Evolutionary conservation across 352 stramenopile species (phyloP), one percentile per base, ranked within the genome.

Genomic region (Globisporangium cederbergense): DNA sequence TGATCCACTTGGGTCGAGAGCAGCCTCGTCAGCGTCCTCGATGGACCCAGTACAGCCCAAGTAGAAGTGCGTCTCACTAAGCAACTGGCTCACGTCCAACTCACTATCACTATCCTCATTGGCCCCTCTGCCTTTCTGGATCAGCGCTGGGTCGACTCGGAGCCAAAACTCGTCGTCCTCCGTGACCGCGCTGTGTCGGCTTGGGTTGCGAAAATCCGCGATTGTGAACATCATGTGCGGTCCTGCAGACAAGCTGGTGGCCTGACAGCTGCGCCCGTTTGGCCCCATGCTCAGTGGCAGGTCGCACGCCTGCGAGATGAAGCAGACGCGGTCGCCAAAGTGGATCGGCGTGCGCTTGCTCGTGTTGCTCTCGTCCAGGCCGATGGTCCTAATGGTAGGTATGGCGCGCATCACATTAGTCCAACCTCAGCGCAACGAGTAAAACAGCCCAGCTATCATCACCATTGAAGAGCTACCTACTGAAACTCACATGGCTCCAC

Each of bases 171-270:
- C 72, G 40, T 90, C 79, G 8, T 72, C 68, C 28, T 62, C 22
- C 0, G 73, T 75, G 54, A 90, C 62, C 18, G 79, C 74, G 14
- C 74, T 70, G 13, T 71, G 64, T 18, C 79, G 71, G 40, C 68
- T 83, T 16, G 76, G 79, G 49, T 86, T 71, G n/a, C 65, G 49
- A 58, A 89, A 90, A 60, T 90, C 81, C 1, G 75, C 73, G 49
- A 91, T 67, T 7, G 79, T 88, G 57, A 89, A 87, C n/a, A 73
- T 75, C 76, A 88, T 88, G 64, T 89, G 79, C 0, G 72, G 75
- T 0, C 82, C 78, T 0, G 57, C 60, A 7, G 74, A 62, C 2
- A 72, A 46, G 30, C 72, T 70, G 14, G 9, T 22, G 2, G 67
- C 67, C 3, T 52, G 32, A 18, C 68, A 58, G 16, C 73, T 77